phyloP scores from a whole-genome alignment of 2,329 filamentous ascomycete species.

The Fusarium azukiicola region DNA sequence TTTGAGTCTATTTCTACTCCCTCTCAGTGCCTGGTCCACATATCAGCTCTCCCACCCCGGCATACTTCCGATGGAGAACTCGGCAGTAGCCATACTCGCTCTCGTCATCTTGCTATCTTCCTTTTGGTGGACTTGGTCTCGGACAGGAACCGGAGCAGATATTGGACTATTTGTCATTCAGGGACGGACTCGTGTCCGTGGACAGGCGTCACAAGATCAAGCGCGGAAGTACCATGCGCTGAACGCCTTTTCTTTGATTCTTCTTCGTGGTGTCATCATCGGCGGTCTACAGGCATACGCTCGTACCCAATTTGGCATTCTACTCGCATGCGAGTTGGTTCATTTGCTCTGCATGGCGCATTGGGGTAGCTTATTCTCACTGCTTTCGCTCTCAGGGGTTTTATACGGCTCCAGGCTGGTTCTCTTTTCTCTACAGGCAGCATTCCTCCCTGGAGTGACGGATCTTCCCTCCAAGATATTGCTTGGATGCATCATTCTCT shows the following conservation, averaged over 20 bases:
- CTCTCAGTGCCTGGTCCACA: constrained; percentile 85
- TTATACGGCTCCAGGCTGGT: constrained; percentile 17
- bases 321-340: constrained; percentile 34
- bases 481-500: constrained; percentile 29
- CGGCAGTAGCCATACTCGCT: constrained; percentile 60
- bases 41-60: constrained; percentile 78
- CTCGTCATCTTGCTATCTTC: constrained; percentile 48
- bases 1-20: constrained; percentile 88
- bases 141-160: not conserved
- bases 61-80: constrained; percentile 47
- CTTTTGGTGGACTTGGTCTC: constrained; percentile 54
- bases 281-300: constrained; percentile 38
- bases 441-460: constrained; percentile 20
- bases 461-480: constrained; percentile 29
- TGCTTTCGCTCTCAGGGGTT: constrained; percentile 22
- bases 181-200: no score
- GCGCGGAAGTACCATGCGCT: constrained; percentile 17
- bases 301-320: constrained; percentile 25
- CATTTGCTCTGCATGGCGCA: constrained; percentile 20
- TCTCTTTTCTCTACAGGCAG: constrained; percentile 23
- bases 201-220: fast-evolving
- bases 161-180: constrained; percentile 28
- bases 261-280: constrained; percentile 38
- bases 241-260: constrained; percentile 37
- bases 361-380: constrained; percentile 4